Evolutionary conservation across 208 protist species (phyloP).

Genomic region (Angomonas deanei): DNA sequence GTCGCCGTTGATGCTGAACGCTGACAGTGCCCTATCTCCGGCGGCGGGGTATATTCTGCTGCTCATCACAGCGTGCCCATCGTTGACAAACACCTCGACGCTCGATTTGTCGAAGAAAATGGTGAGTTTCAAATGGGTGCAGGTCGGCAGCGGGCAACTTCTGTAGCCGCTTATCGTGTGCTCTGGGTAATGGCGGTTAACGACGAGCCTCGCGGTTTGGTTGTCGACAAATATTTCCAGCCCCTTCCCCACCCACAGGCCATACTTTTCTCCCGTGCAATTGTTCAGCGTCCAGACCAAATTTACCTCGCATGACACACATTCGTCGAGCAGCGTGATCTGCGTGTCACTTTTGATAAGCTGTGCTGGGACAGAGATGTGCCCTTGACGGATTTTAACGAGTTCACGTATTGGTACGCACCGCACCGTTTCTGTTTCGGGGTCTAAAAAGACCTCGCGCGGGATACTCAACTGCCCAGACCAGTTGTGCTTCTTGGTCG

Average conservation of each 20-base stretch:
- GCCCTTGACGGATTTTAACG: conserved; percentile 21
- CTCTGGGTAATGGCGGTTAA: conserved; percentile 51
- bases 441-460: conserved; percentile 31
- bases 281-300: conserved; percentile 26
- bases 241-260: conserved; percentile 45
- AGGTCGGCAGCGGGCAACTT: conserved; percentile 27
- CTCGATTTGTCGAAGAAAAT: conserved; percentile 53
- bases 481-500: conserved; percentile 47
- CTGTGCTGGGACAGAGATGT: conserved; percentile 24
- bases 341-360: conserved; percentile 26
- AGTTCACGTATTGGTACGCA: conserved; percentile 32
- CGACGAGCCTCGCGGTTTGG: conserved; percentile 26
- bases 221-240: conserved; percentile 43
- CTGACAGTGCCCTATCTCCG: conserved; percentile 21
- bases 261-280: conserved; percentile 52
- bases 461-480: conserved; percentile 38
- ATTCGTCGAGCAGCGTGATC: conserved; percentile 22
- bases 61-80: conserved; percentile 35
- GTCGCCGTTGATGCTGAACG: conserved; percentile 35
- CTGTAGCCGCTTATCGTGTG: conserved; percentile 50
- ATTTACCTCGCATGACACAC: conserved; percentile 34
- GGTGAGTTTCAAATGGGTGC: conserved; percentile 20
- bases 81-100: conserved; percentile 57
- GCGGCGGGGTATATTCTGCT: conserved; percentile 35
- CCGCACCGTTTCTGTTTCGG: conserved; percentile 21